Evolutionary conservation across 2,329 filamentous ascomycete species (phyloP).

Genomic region (Waltergamsia citrina): DNA sequence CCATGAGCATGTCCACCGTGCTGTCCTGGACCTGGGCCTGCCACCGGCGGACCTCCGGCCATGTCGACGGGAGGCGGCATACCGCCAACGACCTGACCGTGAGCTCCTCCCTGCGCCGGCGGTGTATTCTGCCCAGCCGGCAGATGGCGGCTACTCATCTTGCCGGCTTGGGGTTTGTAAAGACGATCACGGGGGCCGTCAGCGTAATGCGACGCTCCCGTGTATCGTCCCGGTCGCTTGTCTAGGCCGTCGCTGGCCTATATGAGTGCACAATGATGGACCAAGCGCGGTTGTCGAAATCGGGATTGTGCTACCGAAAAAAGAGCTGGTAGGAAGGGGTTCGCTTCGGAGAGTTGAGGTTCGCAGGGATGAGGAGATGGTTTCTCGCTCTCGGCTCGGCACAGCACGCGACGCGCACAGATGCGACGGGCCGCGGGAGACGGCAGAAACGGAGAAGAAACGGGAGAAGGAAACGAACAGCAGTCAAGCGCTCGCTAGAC

Average conservation of each 20-base stretch:
- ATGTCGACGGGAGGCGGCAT: constrained; percentile 22
- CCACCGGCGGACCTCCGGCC: constrained; percentile 14
- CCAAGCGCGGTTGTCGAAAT: not conserved
- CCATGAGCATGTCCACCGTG: constrained; percentile 1
- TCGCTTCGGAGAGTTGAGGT: not conserved
- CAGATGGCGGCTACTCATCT: constrained; percentile 71
- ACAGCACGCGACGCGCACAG: not conserved
- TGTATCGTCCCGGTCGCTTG: constrained; percentile 10
- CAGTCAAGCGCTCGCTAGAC: not conserved
- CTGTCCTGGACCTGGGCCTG: constrained; percentile 5
- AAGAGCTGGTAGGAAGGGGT: constrained; percentile 1
- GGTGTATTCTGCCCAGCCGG: constrained; percentile 61
- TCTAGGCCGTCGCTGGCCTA: no score
- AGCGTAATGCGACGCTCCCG: constrained; percentile 21
- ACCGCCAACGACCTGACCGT: constrained; percentile 16
- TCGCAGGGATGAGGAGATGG: not conserved
- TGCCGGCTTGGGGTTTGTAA: constrained; percentile 50
- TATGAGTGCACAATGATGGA: no score
- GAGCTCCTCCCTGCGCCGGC: constrained; percentile 18
- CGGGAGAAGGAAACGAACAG: not conserved
- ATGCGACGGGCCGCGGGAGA: not conserved
- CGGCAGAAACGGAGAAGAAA: not conserved
- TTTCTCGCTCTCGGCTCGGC: not conserved
- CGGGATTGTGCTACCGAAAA: not conserved
- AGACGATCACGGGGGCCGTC: constrained; percentile 20